These are phyloP conservation scores for Phytopythium helicoides DNA, from an alignment of 352 stramenopile genomes.

Conservation along the genomic window DNA sequence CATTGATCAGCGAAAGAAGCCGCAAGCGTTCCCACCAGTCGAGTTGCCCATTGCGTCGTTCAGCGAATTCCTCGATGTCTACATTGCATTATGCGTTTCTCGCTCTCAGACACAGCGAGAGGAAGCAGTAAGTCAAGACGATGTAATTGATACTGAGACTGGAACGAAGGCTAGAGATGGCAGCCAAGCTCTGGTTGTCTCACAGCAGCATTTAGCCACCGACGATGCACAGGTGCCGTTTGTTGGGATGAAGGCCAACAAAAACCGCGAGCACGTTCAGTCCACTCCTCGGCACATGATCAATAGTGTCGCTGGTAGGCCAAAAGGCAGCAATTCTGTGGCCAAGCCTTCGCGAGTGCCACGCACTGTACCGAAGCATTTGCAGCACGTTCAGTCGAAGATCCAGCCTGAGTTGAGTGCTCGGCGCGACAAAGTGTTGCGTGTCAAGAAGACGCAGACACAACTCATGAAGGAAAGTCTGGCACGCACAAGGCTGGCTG, in stretches of 20 bases:
- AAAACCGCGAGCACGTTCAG: no score
- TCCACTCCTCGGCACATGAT: no score
- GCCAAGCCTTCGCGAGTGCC: slow-evolving; percentile 3
- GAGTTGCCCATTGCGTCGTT: slow-evolving; percentile 50
- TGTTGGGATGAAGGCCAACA: no score
- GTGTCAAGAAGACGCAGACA: slow-evolving; percentile 76
- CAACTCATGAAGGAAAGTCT: slow-evolving; percentile 73
- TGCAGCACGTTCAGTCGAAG: slow-evolving; percentile 55
- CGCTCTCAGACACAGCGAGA: slow-evolving; percentile 7
- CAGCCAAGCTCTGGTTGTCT: no score
- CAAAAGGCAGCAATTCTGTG: background rate
- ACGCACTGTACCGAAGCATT: slow-evolving; percentile 11
- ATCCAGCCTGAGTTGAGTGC: slow-evolving; percentile 60
- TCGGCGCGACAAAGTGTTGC: slow-evolving; percentile 52
- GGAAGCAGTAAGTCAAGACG: background rate
- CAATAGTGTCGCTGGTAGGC: no score
- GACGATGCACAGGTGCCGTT: no score
- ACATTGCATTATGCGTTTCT: slow-evolving; percentile 44
- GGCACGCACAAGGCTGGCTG: slow-evolving; percentile 45
- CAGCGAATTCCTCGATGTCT: slow-evolving; percentile 52
- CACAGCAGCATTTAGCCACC: no score
- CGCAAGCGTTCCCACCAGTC: slow-evolving; percentile 19
- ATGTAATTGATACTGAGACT: background rate
- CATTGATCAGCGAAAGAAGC: slow-evolving; percentile 52
- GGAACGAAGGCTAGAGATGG: no score